phyloP scores from a whole-genome alignment of 1,284 basidiomycete genomes.

The Austroboletus niveus region DNA sequence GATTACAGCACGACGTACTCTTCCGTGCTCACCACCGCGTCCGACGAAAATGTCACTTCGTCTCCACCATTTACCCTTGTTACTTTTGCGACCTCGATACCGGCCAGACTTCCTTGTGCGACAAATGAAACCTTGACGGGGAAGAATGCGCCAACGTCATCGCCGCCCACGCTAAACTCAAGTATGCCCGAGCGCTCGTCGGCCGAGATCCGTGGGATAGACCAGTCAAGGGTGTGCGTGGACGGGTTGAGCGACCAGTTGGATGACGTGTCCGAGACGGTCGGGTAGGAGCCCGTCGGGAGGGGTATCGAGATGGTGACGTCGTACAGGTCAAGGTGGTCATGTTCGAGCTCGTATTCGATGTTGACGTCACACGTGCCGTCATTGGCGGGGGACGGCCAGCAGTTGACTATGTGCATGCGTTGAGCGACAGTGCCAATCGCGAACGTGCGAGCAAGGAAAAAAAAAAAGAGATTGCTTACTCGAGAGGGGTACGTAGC shows the following conservation, averaged over 20 bases:
- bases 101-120: constrained; percentile 74
- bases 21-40: constrained; percentile 70
- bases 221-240: constrained; percentile 84
- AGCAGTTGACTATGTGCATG: constrained; percentile 76
- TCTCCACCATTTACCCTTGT: constrained; percentile 53
- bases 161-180: constrained; percentile 85
- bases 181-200: constrained; percentile 73
- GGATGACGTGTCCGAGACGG: constrained; percentile 68
- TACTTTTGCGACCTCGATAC: constrained; percentile 62
- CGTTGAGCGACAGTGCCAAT: not conserved
- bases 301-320: constrained; percentile 90
- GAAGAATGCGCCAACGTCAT: constrained; percentile 88
- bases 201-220: constrained; percentile 59
- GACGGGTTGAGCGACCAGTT: constrained; percentile 82
- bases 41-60: constrained; percentile 72
- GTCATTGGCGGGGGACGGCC: constrained; percentile 90
- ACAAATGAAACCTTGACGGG: constrained; percentile 86
- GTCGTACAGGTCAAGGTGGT: constrained; percentile 77
- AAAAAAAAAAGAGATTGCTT: constrained; percentile 33
- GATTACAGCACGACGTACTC: constrained; percentile 59
- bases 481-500: constrained; percentile 88
- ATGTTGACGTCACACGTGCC: constrained; percentile 92
- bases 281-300: constrained; percentile 83
- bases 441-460: not conserved
- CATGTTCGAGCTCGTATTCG: constrained; percentile 94